phyloP scores from a whole-genome alignment of 1,284 basidiomycete species.

The Fomitopsis schrenkii region DNA sequence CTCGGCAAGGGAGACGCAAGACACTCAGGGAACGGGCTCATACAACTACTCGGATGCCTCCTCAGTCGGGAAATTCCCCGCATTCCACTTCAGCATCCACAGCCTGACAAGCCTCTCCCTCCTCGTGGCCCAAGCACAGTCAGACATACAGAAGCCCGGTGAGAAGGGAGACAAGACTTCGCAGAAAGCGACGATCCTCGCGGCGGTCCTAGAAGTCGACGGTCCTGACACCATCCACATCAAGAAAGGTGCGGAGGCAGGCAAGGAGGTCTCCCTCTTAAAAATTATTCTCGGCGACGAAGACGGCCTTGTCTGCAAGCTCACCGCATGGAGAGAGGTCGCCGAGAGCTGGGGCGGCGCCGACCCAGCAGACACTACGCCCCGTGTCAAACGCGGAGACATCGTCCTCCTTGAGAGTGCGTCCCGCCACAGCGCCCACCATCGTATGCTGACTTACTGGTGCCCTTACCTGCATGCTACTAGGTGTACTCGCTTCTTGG shows the following conservation, averaged over 20 bases:
- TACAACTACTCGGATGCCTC: slow-evolving; percentile 56
- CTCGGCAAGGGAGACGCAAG: slow-evolving; percentile 28
- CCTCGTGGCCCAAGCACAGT: slow-evolving; percentile 24
- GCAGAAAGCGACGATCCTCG: slow-evolving; percentile 50
- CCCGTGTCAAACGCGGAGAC: slow-evolving; percentile 60
- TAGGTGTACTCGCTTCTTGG: slow-evolving; percentile 49
- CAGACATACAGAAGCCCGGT: slow-evolving; percentile 1
- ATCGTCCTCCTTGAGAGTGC: slow-evolving; percentile 62
- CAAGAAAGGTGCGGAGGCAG: slow-evolving; percentile 62
- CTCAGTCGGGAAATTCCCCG: slow-evolving; percentile 63
- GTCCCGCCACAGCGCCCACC: slow-evolving; percentile 20
- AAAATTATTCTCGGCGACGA: slow-evolving; percentile 69
- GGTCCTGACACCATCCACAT: slow-evolving; percentile 63
- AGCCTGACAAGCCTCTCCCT: slow-evolving; percentile 44
- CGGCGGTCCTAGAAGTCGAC: slow-evolving; percentile 68
- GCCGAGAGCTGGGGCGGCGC: slow-evolving; percentile 62
- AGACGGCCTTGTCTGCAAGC: slow-evolving; percentile 56
- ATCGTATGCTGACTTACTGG: background rate
- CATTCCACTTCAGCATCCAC: slow-evolving; percentile 63
- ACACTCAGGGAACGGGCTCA: slow-evolving; percentile 45
- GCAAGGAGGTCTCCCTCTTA: slow-evolving; percentile 60
- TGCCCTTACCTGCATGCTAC: background rate
- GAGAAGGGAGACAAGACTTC: slow-evolving; percentile 17
- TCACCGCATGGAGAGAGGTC: slow-evolving; percentile 71
- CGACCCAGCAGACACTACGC: slow-evolving; percentile 15